Evolutionary conservation across 352 stramenopile genomes (phyloP).

Genomic region (Phytophthora brassicae): DNA sequence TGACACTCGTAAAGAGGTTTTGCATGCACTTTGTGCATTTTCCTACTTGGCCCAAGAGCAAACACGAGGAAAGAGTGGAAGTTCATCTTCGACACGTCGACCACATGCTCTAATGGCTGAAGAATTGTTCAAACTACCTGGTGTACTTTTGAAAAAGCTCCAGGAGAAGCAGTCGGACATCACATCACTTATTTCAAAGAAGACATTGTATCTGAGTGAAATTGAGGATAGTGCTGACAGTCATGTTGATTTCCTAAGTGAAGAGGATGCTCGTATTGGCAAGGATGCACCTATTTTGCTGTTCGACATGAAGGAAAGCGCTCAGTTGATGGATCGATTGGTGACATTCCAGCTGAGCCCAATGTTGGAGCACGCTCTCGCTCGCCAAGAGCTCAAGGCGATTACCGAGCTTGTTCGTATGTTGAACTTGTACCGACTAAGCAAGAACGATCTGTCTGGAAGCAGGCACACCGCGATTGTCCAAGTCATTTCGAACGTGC

Average conservation of each 20-base stretch:
- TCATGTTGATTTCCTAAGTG: slow-evolving; percentile 54
- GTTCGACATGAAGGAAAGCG: slow-evolving; percentile 80
- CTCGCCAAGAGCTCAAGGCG: slow-evolving; percentile 63
- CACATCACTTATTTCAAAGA: slow-evolving; percentile 61
- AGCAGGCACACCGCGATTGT: slow-evolving; percentile 17
- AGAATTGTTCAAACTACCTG: slow-evolving; percentile 67
- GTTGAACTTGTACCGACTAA: slow-evolving; percentile 50
- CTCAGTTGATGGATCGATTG: slow-evolving; percentile 59
- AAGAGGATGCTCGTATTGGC: slow-evolving; percentile 62
- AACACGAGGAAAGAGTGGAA: slow-evolving; percentile 26
- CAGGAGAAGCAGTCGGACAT: slow-evolving; percentile 50
- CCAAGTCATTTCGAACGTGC: slow-evolving; percentile 37
- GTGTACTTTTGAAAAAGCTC: slow-evolving; percentile 63
- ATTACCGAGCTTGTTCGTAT: slow-evolving; percentile 60
- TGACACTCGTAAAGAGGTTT: slow-evolving; percentile 60
- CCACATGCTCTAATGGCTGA: slow-evolving; percentile 57
- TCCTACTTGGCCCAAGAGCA: slow-evolving; percentile 74
- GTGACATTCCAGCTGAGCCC: slow-evolving; percentile 82
- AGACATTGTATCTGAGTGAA: slow-evolving; percentile 76
- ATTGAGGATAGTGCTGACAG: slow-evolving; percentile 55
- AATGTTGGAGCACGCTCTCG: slow-evolving; percentile 66
- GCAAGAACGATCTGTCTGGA: slow-evolving; percentile 21
- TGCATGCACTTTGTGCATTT: slow-evolving; percentile 83
- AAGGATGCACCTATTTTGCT: slow-evolving; percentile 81
- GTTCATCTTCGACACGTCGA: slow-evolving; percentile 1